These are phyloP conservation scores for Telopea speciosissima DNA, from an alignment of 177 flowering plant species.

Conservation along the genomic window DNA sequence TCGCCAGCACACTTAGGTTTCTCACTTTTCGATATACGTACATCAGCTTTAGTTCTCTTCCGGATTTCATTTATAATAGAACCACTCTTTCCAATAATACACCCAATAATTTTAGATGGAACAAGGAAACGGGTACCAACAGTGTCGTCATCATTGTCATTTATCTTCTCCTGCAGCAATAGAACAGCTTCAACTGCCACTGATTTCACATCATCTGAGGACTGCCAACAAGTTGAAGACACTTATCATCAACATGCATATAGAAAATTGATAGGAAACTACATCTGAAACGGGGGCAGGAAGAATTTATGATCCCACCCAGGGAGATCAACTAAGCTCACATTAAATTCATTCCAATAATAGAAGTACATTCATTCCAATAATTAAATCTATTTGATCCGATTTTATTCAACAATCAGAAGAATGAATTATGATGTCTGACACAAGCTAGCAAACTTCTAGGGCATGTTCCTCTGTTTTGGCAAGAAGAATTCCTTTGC, in stretches of 20 bases:
- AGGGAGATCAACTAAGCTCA: too few species aligned
- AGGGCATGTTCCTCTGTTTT: too few species aligned
- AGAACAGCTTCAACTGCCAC: constrained; percentile 91
- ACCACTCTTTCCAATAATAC: constrained; percentile 91
- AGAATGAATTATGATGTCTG: too few species aligned
- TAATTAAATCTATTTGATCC: too few species aligned
- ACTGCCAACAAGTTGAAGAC: constrained; percentile 33
- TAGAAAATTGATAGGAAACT: too few species aligned
- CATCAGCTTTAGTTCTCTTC: constrained; percentile 79
- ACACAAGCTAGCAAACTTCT: too few species aligned
- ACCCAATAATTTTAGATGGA: constrained; percentile 83
- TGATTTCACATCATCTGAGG: constrained; percentile 75
- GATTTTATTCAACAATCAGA: too few species aligned
- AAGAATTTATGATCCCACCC: too few species aligned
- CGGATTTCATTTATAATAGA: constrained; percentile 87
- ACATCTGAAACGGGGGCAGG: too few species aligned
- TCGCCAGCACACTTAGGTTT: constrained; percentile 56
- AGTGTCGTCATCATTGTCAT: constrained; percentile 41
- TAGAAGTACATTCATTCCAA: too few species aligned
- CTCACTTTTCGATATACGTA: constrained; percentile 74
- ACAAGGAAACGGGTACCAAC: constrained; percentile 68
- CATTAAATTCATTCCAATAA: too few species aligned
- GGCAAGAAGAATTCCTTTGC: too few species aligned
- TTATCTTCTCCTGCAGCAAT: constrained; percentile 83
- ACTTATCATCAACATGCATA: not conserved